Base-by-base conservation (phyloP, 164 flowering plant species). In the Macadamia integrifolia region DNA sequence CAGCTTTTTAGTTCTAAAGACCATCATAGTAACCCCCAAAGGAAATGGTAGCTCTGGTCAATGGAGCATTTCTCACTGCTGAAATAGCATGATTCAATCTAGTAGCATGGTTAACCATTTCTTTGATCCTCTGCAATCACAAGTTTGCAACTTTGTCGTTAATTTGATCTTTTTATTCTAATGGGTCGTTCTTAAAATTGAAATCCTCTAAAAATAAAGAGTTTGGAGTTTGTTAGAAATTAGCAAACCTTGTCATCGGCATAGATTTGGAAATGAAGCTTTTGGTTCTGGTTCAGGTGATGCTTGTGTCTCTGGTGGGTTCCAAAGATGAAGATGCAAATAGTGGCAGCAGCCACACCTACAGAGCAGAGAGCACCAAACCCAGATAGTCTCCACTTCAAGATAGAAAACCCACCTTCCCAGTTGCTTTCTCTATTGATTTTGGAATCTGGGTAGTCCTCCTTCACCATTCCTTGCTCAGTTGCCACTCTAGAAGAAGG, bases 271-370 rank as follows among this genome's bases (percentile, higher is more conserved):
- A 85, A 78, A 23, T 72, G 70, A 31, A 83, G 73, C 77, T 79
- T 88, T 63, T 81, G 88, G 66, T 76, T 76, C 57, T 76, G 74
- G 12, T 76, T 35, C 40, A 35, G 80, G 17, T 65, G 74, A 0
- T 73, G 80, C 58, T 74, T 72, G 72, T 75, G 78, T 32, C 61
- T 72, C 30, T 76, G 75, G 1, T 66, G 70, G 66, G 61, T 76
- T 30, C 87, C 86, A 5, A 86, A 48, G 17, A 84, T 62, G 65
- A 89, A 66, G 48, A 86, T 71, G 72, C 85, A 88, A 29, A 86
- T 65, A 13, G 90, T 80, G 53, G 93, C 86, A 30, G 88, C 91
- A 72, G 88, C 87, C n/a, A 82, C 69, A 49, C 90, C 88, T 13
- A 86, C 64, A 0, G 86, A 85, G 66, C 90, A 85, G 40, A 86